Evolutionary conservation across 1,284 basidiomycete genomes (phyloP).

Genomic region (Melampsora abietis-canadensis): DNA sequence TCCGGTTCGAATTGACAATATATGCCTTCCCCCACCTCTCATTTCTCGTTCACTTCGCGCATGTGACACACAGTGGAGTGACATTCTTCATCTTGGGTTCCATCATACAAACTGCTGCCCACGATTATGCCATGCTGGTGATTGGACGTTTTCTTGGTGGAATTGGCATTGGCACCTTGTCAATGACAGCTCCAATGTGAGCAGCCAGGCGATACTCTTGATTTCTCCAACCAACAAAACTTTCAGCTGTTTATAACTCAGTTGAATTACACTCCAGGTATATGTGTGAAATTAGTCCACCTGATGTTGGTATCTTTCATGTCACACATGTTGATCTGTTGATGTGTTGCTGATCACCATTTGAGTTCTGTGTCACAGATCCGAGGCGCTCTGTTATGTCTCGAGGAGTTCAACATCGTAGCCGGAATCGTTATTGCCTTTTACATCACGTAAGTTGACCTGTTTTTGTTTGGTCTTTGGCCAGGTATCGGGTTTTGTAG

Average conservation of each 20-base stretch:
- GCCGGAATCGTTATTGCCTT: slow-evolving; percentile 47
- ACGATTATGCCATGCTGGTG: slow-evolving; percentile 47
- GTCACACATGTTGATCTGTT: background rate
- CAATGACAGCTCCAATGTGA: slow-evolving; percentile 45
- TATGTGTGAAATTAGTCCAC: slow-evolving; percentile 42
- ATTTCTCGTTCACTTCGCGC: background rate
- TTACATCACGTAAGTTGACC: slow-evolving; percentile 40
- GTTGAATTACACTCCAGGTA: slow-evolving; percentile 9
- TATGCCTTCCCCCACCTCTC: background rate
- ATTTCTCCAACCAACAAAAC: background rate
- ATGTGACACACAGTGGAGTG: slow-evolving; percentile 45
- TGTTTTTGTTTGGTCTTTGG: background rate
- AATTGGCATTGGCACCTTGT: slow-evolving; percentile 46
- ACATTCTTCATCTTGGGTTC: slow-evolving; percentile 54
- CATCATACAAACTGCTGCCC: slow-evolving; percentile 52
- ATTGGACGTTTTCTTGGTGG: slow-evolving; percentile 49
- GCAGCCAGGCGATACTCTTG: background rate
- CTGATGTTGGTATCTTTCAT: slow-evolving; percentile 4
- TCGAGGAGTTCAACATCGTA: slow-evolving; percentile 44
- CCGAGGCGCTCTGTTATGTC: slow-evolving; percentile 42
- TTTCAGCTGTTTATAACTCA: background rate
- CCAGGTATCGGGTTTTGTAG: background rate
- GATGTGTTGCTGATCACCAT: background rate
- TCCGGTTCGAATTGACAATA: background rate
- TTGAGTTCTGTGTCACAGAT: slow-evolving; percentile 23